Conservation (phyloP, 352 stramenopile genomes). For the Phytophthora macrochlamydospora region DNA sequence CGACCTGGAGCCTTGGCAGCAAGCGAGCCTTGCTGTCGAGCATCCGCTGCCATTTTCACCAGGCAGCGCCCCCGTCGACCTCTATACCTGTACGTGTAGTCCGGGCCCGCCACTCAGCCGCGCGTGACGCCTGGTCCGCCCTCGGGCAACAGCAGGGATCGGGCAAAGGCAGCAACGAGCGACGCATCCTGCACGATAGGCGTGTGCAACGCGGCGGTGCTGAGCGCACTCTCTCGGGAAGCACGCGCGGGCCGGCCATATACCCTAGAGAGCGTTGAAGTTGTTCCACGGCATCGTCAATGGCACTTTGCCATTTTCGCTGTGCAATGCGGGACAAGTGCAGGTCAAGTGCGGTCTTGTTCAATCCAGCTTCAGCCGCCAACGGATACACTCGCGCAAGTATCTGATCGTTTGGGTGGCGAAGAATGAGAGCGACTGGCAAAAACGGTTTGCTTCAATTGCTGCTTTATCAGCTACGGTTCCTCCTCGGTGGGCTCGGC, state of each 20-base stretch:
- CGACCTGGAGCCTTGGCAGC: neutral
- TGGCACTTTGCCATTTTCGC: neutral
- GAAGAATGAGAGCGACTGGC: neutral
- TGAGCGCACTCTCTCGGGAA: conserved; percentile 2
- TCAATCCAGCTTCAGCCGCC: conserved; percentile 14
- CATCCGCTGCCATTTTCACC: conserved; percentile 12
- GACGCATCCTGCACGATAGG: conserved; percentile 24
- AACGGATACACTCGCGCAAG: conserved; percentile 2
- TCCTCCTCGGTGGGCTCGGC: conserved; percentile 24
- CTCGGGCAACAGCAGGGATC: conserved; percentile 27
- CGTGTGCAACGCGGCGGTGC: conserved; percentile 5
- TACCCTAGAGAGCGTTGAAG: conserved; percentile 19
- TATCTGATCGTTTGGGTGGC: neutral
- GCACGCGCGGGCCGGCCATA: neutral
- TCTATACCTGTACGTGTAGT: no score
- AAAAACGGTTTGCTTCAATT: neutral
- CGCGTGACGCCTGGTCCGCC: conserved; percentile 24
- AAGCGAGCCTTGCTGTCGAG: conserved; percentile 6
- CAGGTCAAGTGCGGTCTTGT: neutral
- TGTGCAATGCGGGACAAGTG: neutral
- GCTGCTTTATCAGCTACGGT: conserved; percentile 4
- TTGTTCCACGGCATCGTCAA: conserved; percentile 1
- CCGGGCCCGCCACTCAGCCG: neutral
- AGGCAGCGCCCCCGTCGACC: no score
- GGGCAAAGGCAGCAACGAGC: conserved; percentile 12